Evolutionary conservation across 257 asterid genomes (phyloP).

Genomic region (Oldenlandia corymbosa): DNA sequence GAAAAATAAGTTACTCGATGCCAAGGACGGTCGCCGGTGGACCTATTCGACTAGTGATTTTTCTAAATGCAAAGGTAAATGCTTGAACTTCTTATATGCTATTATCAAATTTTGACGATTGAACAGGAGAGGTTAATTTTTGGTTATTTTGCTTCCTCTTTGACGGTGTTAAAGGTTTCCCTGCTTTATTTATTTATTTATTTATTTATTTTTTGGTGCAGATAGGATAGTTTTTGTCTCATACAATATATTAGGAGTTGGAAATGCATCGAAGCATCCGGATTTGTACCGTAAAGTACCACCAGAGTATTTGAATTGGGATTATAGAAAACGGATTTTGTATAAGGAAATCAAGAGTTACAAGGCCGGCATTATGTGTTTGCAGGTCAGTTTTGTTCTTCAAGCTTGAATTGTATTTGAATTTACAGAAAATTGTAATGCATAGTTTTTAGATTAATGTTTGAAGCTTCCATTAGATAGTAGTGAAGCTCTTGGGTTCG

Average conservation of each 20-base stretch:
- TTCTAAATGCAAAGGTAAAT: slow-evolving; percentile 44
- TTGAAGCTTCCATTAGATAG: neutral
- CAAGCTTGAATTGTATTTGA: neutral
- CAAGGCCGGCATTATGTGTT: slow-evolving; percentile 61
- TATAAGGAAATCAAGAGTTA: slow-evolving; percentile 54
- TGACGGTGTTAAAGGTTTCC: too few relatives aligned
- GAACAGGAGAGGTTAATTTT: too few relatives aligned
- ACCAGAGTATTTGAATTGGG: slow-evolving; percentile 61
- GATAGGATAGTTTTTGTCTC: slow-evolving; percentile 62
- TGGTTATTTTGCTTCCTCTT: too few relatives aligned
- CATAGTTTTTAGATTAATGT: neutral
- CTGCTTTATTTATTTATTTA: too few relatives aligned
- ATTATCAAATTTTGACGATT: too few relatives aligned
- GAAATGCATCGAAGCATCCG: slow-evolving; percentile 60
- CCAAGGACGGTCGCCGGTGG: slow-evolving; percentile 52
- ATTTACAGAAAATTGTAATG: neutral
- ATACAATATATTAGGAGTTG: slow-evolving; percentile 74
- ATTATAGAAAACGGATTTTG: slow-evolving; percentile 51
- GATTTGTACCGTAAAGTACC: slow-evolving; percentile 46
- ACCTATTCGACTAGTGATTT: slow-evolving; percentile 41
- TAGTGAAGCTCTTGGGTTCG: neutral
- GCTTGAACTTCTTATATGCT: too few relatives aligned
- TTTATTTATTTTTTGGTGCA: slow-evolving; percentile 29
- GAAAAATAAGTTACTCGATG: slow-evolving; percentile 19
- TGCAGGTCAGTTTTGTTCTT: slow-evolving; percentile 49